Evolutionary conservation across 2,329 filamentous ascomycete genomes (phyloP), one percentile per base, ranked within the genome.

Genomic region (Diaporthe ilicicola): DNA sequence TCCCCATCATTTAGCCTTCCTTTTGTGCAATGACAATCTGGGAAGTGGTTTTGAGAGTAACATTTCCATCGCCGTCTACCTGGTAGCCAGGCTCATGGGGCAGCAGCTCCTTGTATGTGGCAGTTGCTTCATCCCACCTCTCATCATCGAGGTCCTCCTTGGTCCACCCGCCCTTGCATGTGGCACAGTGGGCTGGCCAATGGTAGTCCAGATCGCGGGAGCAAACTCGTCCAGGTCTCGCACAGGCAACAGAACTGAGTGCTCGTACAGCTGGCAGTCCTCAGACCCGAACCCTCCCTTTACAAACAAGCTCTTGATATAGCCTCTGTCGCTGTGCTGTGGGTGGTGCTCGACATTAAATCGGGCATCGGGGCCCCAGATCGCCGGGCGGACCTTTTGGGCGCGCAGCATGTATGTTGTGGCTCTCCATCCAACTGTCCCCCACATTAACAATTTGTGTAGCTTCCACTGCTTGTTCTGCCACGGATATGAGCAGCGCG

Each of bases 81-180:
- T 69, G 56, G 46, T 70, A 75, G 3, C 73, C 74, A 15, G 29
- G 39, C 68, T 73, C 70, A 66, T 71, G 70, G 4, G 15, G 17
- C 19, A 75, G 67, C 15, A 75, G 51, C 19, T 74, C 69, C 39
- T 74, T 74, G n/a, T 74, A 74, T 64, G 70, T 73, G 29, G 44
- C 53, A 54, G 74, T 73, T 7, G 73, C 74, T 27, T 27, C 66
- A n/a, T 75, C 72, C 74, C 71, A 74, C 32, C 32, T 71, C 4
- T 74, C 71, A 51, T 75, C 74, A n/a, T n/a, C n/a, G n/a, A n/a
- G n/a, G 19, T 75, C 75, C 24, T 74, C 70, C 39, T 70, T 9
- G n/a, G 65, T 72, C 74, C 71, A 76, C 5, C 74, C 74, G 15
- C 74, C 68, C 2, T 27, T 44, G 12, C n/a, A n/a, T n/a, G n/a